phyloP scores from a whole-genome alignment of 2,329 filamentous ascomycete genomes.

The Fusarium paranaense region DNA sequence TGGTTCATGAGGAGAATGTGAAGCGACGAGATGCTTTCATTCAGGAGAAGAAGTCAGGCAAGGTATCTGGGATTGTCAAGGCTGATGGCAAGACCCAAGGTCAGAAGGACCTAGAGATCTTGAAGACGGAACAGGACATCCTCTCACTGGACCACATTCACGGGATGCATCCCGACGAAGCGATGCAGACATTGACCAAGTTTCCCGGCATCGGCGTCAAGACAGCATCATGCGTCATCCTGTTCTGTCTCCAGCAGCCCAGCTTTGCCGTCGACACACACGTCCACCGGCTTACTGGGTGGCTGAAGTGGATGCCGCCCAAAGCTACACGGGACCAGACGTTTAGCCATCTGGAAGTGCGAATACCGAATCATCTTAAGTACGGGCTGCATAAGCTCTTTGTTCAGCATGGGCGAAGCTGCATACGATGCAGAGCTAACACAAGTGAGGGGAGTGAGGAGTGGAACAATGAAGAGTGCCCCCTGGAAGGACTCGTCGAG shows the following conservation, averaged over 20 bases:
- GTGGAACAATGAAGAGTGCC: constrained; percentile 39
- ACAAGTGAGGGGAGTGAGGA: constrained; percentile 45
- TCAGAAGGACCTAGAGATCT: constrained; percentile 43
- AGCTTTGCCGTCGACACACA: constrained; percentile 46
- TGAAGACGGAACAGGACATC: constrained; percentile 42
- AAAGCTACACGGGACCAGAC: constrained; percentile 43
- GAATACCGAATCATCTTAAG: constrained; percentile 42
- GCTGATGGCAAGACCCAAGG: constrained; percentile 40
- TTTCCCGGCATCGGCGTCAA: constrained; percentile 45
- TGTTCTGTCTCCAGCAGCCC: constrained; percentile 44
- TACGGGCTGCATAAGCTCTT: constrained; percentile 45
- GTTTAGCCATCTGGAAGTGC: constrained; percentile 44
- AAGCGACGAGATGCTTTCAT: constrained; percentile 39
- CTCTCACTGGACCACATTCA: constrained; percentile 44
- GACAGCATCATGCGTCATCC: constrained; percentile 44
- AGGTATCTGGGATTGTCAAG: constrained; percentile 24
- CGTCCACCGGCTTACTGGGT: constrained; percentile 42
- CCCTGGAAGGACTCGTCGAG: constrained; percentile 41
- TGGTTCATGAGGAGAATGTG: constrained; percentile 42
- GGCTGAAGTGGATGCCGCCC: constrained; percentile 44
- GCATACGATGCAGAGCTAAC: constrained; percentile 42
- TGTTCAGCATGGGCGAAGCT: constrained; percentile 42
- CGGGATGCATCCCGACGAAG: constrained; percentile 43
- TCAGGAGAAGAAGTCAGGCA: constrained; percentile 36
- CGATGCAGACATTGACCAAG: constrained; percentile 43